A percentile compares a stretch with the other conserved stretches of the same genome.
phyloP scores from a whole-genome alignment of 192 early-diverging fungal species.

The Phycomyces blakesleeanus region DNA sequence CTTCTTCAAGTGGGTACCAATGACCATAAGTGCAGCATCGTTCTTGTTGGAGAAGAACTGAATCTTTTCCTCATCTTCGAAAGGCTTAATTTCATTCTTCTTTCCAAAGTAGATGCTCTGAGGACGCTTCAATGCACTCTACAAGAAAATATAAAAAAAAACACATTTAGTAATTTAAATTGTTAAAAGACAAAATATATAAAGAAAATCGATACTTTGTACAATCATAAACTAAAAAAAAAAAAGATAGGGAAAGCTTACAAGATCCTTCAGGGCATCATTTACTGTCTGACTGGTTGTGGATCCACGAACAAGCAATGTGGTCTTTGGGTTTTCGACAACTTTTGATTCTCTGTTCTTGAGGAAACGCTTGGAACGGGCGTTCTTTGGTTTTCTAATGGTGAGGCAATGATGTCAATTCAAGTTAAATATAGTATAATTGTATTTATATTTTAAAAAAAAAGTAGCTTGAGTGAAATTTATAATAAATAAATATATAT shows the following conservation, averaged over 20 bases:
- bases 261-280: slow-evolving; percentile 86
- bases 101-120: slow-evolving; percentile 86
- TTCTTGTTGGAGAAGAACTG: slow-evolving; percentile 97
- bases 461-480: too few relatives aligned
- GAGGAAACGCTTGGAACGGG: slow-evolving; percentile 80
- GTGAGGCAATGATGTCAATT: not conserved
- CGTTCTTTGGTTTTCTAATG: slow-evolving; percentile 82
- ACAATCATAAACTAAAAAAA: too few relatives aligned
- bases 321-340: slow-evolving; percentile 86
- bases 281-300: slow-evolving; percentile 82
- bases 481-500: too few relatives aligned
- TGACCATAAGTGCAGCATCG: slow-evolving; percentile 85
- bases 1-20: slow-evolving; percentile 94
- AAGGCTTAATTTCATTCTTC: slow-evolving; percentile 94
- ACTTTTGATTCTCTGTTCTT: slow-evolving; percentile 87
- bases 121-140: slow-evolving; percentile 88
- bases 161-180: not conserved
- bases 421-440: too few relatives aligned
- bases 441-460: too few relatives aligned
- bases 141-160: slow-evolving; percentile 1
- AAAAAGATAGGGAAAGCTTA: slow-evolving; percentile 32
- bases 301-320: slow-evolving; percentile 85
- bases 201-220: too few relatives aligned
- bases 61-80: slow-evolving; percentile 86
- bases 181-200: too few relatives aligned